Evolutionary conservation across 345 rosid genomes (phyloP).

Genomic region (Gossypium rotundifolium): DNA sequence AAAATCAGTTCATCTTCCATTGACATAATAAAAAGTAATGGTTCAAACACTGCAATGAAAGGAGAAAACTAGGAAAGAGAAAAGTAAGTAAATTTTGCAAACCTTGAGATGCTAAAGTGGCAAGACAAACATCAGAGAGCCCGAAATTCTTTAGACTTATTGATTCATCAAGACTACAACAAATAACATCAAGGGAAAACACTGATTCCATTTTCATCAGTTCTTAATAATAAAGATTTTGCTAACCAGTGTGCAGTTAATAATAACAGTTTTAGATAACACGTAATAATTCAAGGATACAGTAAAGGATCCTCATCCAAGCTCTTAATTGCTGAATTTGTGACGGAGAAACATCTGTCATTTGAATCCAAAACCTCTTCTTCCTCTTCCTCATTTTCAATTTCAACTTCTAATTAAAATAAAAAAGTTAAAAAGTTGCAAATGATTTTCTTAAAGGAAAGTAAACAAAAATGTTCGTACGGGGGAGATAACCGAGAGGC

Average conservation of each 20-base stretch:
- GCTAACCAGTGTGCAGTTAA: background rate
- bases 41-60: background rate
- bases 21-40: background rate
- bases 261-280: background rate
- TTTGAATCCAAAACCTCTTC: conserved; percentile 17
- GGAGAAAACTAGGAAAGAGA: background rate
- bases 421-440: background rate
- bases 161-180: conserved; percentile 54
- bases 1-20: background rate
- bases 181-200: conserved; percentile 27
- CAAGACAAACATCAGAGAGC: conserved; percentile 77
- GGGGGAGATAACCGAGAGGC: conserved; percentile 38
- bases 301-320: conserved; percentile 65
- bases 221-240: background rate
- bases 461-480: conserved; percentile 19
- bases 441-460: background rate
- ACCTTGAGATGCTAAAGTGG: conserved; percentile 63
- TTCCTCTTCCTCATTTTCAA: conserved; percentile 31
- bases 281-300: conserved; percentile 50
- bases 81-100: background rate
- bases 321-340: conserved; percentile 30
- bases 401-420: conserved; percentile 29
- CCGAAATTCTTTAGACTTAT: conserved; percentile 68
- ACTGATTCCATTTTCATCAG: background rate
- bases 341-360: conserved; percentile 15